These are phyloP conservation scores for Colletotrichum liriopes DNA, from an alignment of 2,329 filamentous ascomycete genomes.

Conservation along the genomic window DNA sequence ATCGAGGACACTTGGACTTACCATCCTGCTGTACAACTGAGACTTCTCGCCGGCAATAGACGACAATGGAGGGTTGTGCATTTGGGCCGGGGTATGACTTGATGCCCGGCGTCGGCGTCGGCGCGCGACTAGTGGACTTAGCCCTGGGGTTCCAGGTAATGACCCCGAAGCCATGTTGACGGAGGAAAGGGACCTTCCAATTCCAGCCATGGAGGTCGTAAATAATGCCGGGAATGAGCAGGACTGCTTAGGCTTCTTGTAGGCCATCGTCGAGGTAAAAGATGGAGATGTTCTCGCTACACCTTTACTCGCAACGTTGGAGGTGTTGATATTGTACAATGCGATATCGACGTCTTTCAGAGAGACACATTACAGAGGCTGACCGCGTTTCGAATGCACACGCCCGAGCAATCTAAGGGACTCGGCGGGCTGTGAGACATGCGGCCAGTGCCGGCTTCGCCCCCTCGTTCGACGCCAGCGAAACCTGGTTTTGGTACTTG, in stretches of 20 bases:
- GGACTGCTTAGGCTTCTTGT: neutral
- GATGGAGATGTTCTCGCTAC: conserved; percentile 19
- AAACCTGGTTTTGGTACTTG: neutral
- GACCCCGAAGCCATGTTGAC: conserved; percentile 15
- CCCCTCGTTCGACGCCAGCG: neutral
- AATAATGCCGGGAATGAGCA: conserved; percentile 21
- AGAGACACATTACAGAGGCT: neutral
- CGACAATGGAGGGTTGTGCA: conserved; percentile 15
- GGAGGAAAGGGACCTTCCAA: conserved; percentile 30
- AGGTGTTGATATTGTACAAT: neutral
- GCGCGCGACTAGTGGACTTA: conserved; percentile 25
- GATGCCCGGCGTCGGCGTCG: conserved; percentile 17
- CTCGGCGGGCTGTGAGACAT: neutral
- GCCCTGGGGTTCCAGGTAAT: conserved; percentile 31
- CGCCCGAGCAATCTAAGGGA: too few species aligned
- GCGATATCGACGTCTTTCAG: fast-evolving
- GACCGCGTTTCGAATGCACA: neutral
- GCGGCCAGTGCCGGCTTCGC: neutral
- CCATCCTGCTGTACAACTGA: conserved; percentile 16
- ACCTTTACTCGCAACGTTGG: neutral
- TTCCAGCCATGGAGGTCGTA: conserved; percentile 31
- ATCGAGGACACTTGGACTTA: conserved; percentile 8
- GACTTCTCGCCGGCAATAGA: conserved; percentile 30
- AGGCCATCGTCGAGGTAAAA: conserved; percentile 32
- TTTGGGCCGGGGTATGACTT: conserved; percentile 16